Conservation (phyloP, 192 early-diverging fungal genomes). For the Entomortierella chlamydospora region DNA sequence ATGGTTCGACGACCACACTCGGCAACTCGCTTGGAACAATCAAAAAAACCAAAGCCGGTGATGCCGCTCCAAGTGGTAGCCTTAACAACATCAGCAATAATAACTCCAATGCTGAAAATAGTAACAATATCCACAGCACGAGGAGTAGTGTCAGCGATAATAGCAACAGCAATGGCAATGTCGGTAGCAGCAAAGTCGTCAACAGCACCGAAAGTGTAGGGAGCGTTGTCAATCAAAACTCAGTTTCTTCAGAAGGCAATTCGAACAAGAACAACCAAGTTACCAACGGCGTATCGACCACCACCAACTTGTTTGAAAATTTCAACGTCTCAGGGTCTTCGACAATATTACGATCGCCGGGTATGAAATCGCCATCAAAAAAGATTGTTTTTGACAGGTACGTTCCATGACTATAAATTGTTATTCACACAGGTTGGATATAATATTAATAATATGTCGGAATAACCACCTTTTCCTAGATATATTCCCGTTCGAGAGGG, state of each 20-base stretch:
- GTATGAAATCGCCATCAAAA: constrained; percentile 31
- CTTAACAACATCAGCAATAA: not conserved
- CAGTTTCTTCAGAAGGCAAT: not conserved
- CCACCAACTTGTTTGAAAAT: not conserved
- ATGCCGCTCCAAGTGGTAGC: not conserved
- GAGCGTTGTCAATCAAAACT: constrained; percentile 11
- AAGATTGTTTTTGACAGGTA: constrained; percentile 44
- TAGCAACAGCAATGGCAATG: not conserved
- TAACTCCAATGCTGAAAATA: not conserved
- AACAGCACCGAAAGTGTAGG: not conserved
- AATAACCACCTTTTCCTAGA: not conserved
- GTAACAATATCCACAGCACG: constrained; percentile 7
- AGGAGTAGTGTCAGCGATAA: constrained; percentile 8
- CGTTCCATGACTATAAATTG: not conserved
- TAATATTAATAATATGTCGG: too few relatives aligned
- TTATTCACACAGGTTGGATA: too few relatives aligned
- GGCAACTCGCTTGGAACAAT: not conserved
- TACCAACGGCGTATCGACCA: not conserved
- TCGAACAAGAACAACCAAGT: not conserved
- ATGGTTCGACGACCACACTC: not conserved
- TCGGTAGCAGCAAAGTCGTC: constrained; percentile 1
- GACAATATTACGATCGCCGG: constrained; percentile 20
- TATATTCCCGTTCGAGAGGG: constrained; percentile 44
- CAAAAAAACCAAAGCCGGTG: not conserved
- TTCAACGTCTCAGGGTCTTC: constrained; percentile 7